These are phyloP conservation scores for Serpula lacrymans DNA, from an alignment of 768 basidiomycete genomes.

Conservation along the genomic window DNA sequence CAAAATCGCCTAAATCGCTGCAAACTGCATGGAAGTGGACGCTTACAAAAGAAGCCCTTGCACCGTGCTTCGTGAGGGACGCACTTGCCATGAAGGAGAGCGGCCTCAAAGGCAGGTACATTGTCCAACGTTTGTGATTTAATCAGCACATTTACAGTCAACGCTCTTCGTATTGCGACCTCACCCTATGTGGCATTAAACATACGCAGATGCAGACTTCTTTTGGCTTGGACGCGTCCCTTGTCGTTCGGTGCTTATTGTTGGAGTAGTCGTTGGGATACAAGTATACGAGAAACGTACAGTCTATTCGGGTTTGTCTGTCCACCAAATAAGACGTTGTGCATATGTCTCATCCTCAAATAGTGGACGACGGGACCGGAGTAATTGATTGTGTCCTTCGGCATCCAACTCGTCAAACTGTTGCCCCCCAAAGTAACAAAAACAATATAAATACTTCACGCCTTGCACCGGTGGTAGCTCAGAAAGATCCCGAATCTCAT, in stretches of 20 bases:
- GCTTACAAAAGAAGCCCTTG: constrained; percentile 49
- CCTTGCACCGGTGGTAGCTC: no score
- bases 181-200: no score
- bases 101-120: constrained; percentile 25
- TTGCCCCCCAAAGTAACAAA: no score
- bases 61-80: constrained; percentile 54
- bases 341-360: not conserved
- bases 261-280: constrained; percentile 65
- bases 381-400: constrained; percentile 65
- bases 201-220: constrained; percentile 50
- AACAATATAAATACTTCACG: no score
- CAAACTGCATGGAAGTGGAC: constrained; percentile 61
- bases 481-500: not conserved
- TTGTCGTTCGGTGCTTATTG: constrained; percentile 58
- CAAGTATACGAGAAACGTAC: constrained; percentile 56
- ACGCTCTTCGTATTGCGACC: constrained; percentile 1
- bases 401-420: constrained; percentile 27
- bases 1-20: no score
- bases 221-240: constrained; percentile 73
- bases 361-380: constrained; percentile 78
- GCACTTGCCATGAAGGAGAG: constrained; percentile 43
- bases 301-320: constrained; percentile 53
- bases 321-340: not conserved
- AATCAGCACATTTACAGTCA: not conserved
- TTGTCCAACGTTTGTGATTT: not conserved